A percentile compares a stretch with the other conserved stretches of the same genome.
phyloP scores from a whole-genome alignment of 352 stramenopile species.

The Phytophthora ohioensis region DNA sequence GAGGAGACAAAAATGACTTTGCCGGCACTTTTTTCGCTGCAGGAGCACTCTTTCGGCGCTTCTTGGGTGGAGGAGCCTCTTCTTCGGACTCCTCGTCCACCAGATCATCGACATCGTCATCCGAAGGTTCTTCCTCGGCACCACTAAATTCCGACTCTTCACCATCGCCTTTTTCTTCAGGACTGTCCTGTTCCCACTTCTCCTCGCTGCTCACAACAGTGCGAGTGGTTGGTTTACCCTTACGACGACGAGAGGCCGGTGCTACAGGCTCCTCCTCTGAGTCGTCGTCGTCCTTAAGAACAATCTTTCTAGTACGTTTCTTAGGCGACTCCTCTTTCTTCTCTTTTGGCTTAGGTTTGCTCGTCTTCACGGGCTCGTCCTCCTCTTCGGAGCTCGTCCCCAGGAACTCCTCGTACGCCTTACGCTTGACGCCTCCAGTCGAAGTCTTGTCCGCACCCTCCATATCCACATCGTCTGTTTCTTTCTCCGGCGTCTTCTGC shows the following conservation, averaged over 20 bases:
- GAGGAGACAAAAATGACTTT: constrained; percentile 54
- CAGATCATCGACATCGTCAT: constrained; percentile 51
- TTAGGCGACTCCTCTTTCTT: constrained; percentile 40
- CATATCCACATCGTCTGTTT: constrained; percentile 23
- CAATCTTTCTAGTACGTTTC: constrained; percentile 60
- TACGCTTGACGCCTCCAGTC: constrained; percentile 44
- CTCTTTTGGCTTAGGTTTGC: constrained; percentile 28
- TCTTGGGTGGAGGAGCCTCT: constrained; percentile 43
- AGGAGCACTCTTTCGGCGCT: constrained; percentile 52
- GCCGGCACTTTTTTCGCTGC: constrained; percentile 30
- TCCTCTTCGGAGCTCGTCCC: constrained; percentile 78
- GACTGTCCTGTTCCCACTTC: constrained; percentile 56
- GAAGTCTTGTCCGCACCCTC: constrained; percentile 13
- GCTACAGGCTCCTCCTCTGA: constrained; percentile 54
- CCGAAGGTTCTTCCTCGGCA: constrained; percentile 53
- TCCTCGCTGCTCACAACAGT: constrained; percentile 62
- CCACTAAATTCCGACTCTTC: constrained; percentile 72
- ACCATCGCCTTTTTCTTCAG: constrained; percentile 42
- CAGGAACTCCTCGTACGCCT: constrained; percentile 78
- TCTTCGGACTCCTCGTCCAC: constrained; percentile 59
- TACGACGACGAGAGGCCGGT: constrained; percentile 32
- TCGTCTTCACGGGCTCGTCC: constrained; percentile 17
- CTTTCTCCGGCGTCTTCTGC: constrained; percentile 12
- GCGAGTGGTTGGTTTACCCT: constrained; percentile 25
- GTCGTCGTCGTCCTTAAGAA: constrained; percentile 88